Evolutionary conservation across 2,329 filamentous ascomycete genomes (phyloP), one percentile per base, ranked within the genome.

Genomic region (Aspergillus niger): DNA sequence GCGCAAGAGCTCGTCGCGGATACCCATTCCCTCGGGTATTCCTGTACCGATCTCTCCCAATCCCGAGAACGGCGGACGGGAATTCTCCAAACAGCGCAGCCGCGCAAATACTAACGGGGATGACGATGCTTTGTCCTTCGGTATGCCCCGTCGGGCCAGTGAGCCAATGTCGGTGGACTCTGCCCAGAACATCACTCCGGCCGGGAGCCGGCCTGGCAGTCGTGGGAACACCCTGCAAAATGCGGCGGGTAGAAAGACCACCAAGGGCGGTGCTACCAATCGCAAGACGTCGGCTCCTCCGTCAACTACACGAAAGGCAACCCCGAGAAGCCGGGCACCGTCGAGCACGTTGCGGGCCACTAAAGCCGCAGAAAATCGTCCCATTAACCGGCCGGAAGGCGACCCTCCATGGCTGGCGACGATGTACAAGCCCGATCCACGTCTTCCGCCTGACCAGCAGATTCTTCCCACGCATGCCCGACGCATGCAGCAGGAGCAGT

Each of bases 331-430:
- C 54, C 71, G 75, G 59, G 69, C 74, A 15, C 64, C 70, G 15
- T 74, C 74, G 56, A 67, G 69, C 58, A 75, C 78, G 65, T 73
- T 78, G 63, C 83, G 87, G 58, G 86, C 87, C 4, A 87, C 85
- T 15, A 84, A 88, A 64, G 85, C 84, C 47, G 85, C 85, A 13
- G 79, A 86, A 24, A 83, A 68, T 49, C 76, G 80, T 71, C 75
- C 82, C 69, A 73, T 83, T 76, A 86, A 91, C 72, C 86, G 88
- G 44, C 93, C 93, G 0, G 95, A 98, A 80, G 95, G 95, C 20
- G 94, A 98, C 57, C 92, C 95, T 8, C 95, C 95, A 55, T 99
- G 95, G 95, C 86, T 98, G 77, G 86, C 95, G 49, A 91, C 90
- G 22, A 92, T 96, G 77, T 99, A 97, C 77, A 96, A 96, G 72